These are phyloP conservation scores for Fusarium sororula DNA, from an alignment of 2,329 filamentous ascomycete genomes.

Conservation along the genomic window DNA sequence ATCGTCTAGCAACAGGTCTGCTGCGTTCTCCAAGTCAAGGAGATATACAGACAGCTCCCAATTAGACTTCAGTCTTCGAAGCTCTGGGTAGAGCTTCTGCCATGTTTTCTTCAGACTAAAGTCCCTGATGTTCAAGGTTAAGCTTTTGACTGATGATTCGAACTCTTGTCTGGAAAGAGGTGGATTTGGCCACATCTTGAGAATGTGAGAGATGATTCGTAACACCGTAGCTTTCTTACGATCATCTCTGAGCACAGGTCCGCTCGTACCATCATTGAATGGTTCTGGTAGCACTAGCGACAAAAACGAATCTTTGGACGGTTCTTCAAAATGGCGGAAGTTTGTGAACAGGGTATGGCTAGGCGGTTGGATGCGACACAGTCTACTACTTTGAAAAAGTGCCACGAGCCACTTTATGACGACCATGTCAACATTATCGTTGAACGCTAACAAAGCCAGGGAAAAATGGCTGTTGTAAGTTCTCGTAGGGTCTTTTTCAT, in stretches of 20 bases:
- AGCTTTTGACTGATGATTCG: background rate
- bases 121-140: accelerated
- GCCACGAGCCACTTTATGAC: constrained; percentile 19
- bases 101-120: background rate
- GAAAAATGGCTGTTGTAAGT: constrained; percentile 12
- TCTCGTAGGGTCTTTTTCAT: background rate
- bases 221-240: background rate
- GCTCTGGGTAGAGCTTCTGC: background rate
- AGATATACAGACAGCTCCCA: constrained; percentile 10
- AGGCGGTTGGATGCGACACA: constrained; percentile 8
- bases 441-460: constrained; percentile 18
- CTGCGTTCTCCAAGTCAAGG: background rate
- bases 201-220: background rate
- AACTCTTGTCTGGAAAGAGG: background rate
- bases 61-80: background rate
- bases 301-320: background rate
- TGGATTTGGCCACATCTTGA: background rate
- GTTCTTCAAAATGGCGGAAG: constrained; percentile 12
- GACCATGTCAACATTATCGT: background rate
- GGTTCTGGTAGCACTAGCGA: background rate
- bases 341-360: background rate
- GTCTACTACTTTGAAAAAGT: background rate
- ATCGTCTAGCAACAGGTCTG: background rate
- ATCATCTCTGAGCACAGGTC: accelerated
- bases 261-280: accelerated